phyloP scores from a whole-genome alignment of 108 stramenopile genomes.

The Skeletonema costatum region DNA sequence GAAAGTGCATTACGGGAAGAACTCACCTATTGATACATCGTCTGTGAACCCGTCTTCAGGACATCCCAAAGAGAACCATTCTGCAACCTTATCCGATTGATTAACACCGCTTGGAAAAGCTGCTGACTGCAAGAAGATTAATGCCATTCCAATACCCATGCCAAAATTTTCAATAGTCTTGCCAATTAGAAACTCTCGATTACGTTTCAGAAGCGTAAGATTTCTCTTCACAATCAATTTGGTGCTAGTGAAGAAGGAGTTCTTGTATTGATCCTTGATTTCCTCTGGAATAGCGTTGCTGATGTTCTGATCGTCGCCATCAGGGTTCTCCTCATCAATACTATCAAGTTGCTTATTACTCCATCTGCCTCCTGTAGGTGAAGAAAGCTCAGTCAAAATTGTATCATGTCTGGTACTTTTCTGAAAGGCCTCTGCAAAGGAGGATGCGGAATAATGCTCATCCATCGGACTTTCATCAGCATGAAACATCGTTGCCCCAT shows the following conservation, averaged over 20 bases:
- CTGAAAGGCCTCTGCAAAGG: slow-evolving; percentile 44
- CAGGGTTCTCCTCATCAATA: slow-evolving; percentile 13
- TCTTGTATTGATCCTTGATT: slow-evolving; percentile 48
- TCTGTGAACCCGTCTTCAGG: not conserved
- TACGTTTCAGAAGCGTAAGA: slow-evolving; percentile 58
- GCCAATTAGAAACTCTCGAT: slow-evolving; percentile 66
- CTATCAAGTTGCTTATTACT: not conserved
- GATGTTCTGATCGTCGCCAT: not conserved
- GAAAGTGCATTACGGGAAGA: not conserved
- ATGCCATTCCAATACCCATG: slow-evolving; percentile 45
- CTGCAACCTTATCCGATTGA: slow-evolving; percentile 20
- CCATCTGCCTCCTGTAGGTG: slow-evolving; percentile 23
- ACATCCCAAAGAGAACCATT: slow-evolving; percentile 52
- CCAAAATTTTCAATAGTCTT: slow-evolving; percentile 47
- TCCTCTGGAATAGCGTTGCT: slow-evolving; percentile 15
- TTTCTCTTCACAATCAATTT: slow-evolving; percentile 55
- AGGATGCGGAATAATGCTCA: slow-evolving; percentile 37
- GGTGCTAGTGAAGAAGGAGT: slow-evolving; percentile 51
- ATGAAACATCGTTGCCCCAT: slow-evolving; percentile 41
- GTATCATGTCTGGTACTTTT: slow-evolving; percentile 15
- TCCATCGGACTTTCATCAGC: slow-evolving; percentile 28
- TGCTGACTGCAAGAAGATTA: slow-evolving; percentile 39
- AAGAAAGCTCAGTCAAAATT: slow-evolving; percentile 25
- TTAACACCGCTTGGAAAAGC: slow-evolving; percentile 40
- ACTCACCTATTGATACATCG: not conserved